These are phyloP conservation scores for Sporothrix variecibatus DNA, from an alignment of 2,329 filamentous ascomycete species.

Conservation along the genomic window DNA sequence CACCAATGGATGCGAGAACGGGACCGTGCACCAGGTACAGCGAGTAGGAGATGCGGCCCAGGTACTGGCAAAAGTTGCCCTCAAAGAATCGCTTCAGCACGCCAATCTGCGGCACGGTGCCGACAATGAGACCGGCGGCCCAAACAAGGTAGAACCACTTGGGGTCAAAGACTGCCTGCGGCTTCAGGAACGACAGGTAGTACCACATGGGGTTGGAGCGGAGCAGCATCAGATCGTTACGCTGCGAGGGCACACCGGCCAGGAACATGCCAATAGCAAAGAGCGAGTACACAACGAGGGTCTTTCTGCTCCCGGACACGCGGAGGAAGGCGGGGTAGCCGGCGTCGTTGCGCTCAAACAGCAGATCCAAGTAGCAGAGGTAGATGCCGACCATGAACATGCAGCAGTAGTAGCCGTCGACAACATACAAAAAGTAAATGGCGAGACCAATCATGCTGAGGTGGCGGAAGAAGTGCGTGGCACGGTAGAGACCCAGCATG, in stretches of 20 bases:
- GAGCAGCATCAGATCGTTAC: conserved; percentile 51
- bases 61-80: conserved; percentile 58
- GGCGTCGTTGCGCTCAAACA: conserved; percentile 44
- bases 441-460: conserved; percentile 55
- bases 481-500: conserved; percentile 58
- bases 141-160: conserved; percentile 71
- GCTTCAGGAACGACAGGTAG: conserved; percentile 61
- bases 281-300: conserved; percentile 53
- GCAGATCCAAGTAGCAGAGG: conserved; percentile 61
- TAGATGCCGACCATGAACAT: conserved; percentile 64
- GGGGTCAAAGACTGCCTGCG: conserved; percentile 64
- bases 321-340: conserved; percentile 54
- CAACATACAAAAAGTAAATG: conserved; percentile 67
- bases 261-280: conserved; percentile 58
- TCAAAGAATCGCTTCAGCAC: conserved; percentile 63
- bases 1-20: conserved; percentile 59
- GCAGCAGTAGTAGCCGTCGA: conserved; percentile 63
- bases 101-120: conserved; percentile 57
- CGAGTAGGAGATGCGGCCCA: conserved; percentile 63
- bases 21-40: conserved; percentile 68
- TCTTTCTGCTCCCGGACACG: conserved; percentile 50
- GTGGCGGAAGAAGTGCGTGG: conserved; percentile 56
- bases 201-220: conserved; percentile 61
- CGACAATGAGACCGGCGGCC: conserved; percentile 59
- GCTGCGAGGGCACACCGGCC: conserved; percentile 60